Evolutionary conservation across 1,284 basidiomycete genomes (phyloP), one percentile per base, ranked within the genome.

Genomic region (Schizopora paradoxa): DNA sequence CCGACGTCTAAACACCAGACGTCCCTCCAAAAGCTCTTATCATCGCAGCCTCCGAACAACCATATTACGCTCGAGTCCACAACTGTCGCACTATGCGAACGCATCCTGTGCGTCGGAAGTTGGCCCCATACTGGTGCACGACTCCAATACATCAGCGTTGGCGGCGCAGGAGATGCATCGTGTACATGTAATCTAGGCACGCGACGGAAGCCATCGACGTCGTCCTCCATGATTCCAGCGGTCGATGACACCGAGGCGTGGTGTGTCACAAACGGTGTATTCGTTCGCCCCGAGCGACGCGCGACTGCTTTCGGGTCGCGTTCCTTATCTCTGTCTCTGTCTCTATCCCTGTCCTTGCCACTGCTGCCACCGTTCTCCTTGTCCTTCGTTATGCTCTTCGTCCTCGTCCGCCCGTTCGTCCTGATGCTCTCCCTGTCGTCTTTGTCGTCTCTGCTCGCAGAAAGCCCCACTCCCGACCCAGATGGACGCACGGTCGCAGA

Each of bases 41-140:
- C 85, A 52, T 94, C 91, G 52, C 88, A 90, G 1, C 92, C 92
- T 5, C 92, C 92, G 57, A 95, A 86, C 25, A 95, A 59, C 89
- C 91, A 96, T 1, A 87, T 85, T 19, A 79, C 68, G 11, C 39
- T 58, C 45, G 82, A 79, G 49, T 91, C 90, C 18, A 92, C 82
- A 28, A 95, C 69, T 1, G 86, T 93, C 37, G 86, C 83, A 6
- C 78, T 90, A 61, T 94, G 91, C 1, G 91, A 89, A 3, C 91
- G 78, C 66, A 93, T 79, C 7, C 79, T 77, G 52, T 83, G 79
- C 54, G 72, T 74, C 2, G 91, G 91, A 36, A 91, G 64, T 1
- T 67, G 55, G 1, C 91, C 91, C 59, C 88, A 86, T 5, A 86
- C 82, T 0, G 91, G 86, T 1, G 89, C 83, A 44, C 76, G 74